Base-by-base conservation (phyloP, 176 grass and related monocot species). In the Aegilops longissima region DNA sequence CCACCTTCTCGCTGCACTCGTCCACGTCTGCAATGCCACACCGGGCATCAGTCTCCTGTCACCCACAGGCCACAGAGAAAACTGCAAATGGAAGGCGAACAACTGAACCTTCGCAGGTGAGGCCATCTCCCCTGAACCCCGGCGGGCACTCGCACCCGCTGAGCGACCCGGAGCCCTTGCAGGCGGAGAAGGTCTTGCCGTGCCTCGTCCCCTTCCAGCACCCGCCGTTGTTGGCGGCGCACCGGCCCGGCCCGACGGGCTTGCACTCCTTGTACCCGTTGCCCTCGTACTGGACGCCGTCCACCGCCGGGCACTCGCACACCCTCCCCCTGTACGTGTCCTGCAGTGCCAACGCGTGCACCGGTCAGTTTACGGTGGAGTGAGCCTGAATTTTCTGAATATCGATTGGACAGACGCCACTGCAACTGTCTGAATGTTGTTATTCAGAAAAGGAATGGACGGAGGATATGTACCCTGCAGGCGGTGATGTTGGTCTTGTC, bases 271-370 rank as follows among this genome's bases (percentile, higher is more conserved):
- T 92, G 72, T 96, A 99, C 25, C 97, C 97, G 66, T 99, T 87
- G 42, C 97, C 97, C 31, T 90, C 63, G 80, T 94, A 99, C 82
- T 86, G 90, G 40, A 99, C 67, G 40, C 92, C 94, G 30, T 82
- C 85, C 30, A 94, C 89, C 6, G 82, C 12, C 52, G 97, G 97
- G 75, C 97, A 99, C 44, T 93, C 49, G 84, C 97, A 94, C 21
- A 96, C 51, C 77, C 97, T 88, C 13, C 97, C 97, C 47, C 97
- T 90, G 82, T 91, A 99, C 36, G 97, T 99, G 88, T 99, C 97
- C 92, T 98, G 84, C 9, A 17, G 13, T 36, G 35, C 11, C 62
- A 65, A 61, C 21, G 8, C 21, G 45, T 12, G 5, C 45, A 12
- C 45, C 45, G 45, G 12, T 49, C 45, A 49, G 45, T 49, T 47